Evolutionary conservation across 1,139 yeast genomes (phyloP).

Genomic region (Kurtzmaniella quercitrusa): DNA sequence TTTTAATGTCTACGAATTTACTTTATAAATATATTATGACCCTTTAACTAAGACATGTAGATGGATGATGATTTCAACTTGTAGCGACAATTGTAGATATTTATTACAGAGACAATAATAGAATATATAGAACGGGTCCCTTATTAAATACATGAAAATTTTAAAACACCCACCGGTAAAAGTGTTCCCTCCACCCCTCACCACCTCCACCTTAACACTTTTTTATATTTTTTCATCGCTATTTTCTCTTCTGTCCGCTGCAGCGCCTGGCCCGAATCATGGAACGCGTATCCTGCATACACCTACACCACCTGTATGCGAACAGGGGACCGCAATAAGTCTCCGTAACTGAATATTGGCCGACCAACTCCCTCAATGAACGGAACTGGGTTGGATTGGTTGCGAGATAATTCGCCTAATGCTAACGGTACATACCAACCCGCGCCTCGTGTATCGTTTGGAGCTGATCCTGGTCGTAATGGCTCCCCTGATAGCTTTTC

Average conservation of each 20-base stretch:
- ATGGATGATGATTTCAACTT: too few species aligned
- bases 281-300: conserved; percentile 1
- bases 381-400: conserved; percentile 40
- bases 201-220: background rate
- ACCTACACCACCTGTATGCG: background rate
- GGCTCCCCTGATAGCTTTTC: background rate
- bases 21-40: too few species aligned
- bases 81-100: too few species aligned
- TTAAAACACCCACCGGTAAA: background rate
- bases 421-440: conserved; percentile 19
- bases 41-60: too few species aligned
- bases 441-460: conserved; percentile 35
- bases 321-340: background rate
- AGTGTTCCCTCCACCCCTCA: background rate
- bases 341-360: background rate
- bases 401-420: conserved; percentile 18
- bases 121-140: too few species aligned
- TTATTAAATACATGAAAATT: background rate
- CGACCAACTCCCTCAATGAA: conserved; percentile 15
- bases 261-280: background rate
- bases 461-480: conserved; percentile 10
- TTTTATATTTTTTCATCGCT: background rate
- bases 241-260: background rate
- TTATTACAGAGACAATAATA: too few species aligned
- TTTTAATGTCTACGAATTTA: too few species aligned